These are phyloP conservation scores for Thelonectria discophora DNA, from an alignment of 2,329 filamentous ascomycete genomes.

Conservation along the genomic window DNA sequence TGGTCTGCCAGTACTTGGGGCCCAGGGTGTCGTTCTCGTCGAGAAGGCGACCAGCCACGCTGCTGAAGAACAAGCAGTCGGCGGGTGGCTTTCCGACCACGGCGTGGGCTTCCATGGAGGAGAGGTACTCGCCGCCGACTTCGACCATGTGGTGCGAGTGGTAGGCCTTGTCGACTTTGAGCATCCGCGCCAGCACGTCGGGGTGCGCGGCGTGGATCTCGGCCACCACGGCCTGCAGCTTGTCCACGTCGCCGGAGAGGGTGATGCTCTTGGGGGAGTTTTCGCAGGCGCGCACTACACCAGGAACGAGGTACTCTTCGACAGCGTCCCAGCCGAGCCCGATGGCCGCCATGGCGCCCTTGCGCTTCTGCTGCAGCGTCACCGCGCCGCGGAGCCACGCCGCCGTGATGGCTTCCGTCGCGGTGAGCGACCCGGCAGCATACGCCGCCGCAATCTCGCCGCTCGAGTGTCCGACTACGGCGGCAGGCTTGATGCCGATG, in stretches of 20 bases:
- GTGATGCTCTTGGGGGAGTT: slow-evolving; percentile 50
- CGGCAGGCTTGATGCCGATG: not conserved
- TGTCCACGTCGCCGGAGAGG: slow-evolving; percentile 17
- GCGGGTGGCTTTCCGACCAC: slow-evolving; percentile 9
- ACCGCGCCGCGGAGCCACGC: slow-evolving; percentile 13
- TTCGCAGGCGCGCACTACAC: slow-evolving; percentile 48
- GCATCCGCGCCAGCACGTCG: slow-evolving; percentile 42
- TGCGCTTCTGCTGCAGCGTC: slow-evolving; percentile 13
- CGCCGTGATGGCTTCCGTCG: slow-evolving; percentile 5
- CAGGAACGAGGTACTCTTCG: slow-evolving; percentile 37
- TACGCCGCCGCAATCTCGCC: slow-evolving; percentile 7
- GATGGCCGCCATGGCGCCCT: slow-evolving; percentile 52
- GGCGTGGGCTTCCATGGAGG: slow-evolving; percentile 24
- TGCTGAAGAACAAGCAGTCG: slow-evolving; percentile 36
- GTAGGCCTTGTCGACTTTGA: slow-evolving; percentile 54
- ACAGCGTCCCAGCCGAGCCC: slow-evolving; percentile 47
- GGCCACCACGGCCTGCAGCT: slow-evolving; percentile 40
- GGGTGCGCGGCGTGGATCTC: slow-evolving; percentile 43
- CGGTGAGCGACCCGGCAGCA: not conserved
- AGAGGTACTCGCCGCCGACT: slow-evolving; percentile 39
- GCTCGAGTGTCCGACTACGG: slow-evolving; percentile 9
- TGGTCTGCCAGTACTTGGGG: slow-evolving; percentile 42
- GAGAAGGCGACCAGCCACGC: slow-evolving; percentile 44
- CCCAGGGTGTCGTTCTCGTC: slow-evolving; percentile 19
- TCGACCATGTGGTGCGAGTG: slow-evolving; percentile 51